phyloP scores from a whole-genome alignment of 1,139 yeast species.

The Magnusiomyces tetraspermus region DNA sequence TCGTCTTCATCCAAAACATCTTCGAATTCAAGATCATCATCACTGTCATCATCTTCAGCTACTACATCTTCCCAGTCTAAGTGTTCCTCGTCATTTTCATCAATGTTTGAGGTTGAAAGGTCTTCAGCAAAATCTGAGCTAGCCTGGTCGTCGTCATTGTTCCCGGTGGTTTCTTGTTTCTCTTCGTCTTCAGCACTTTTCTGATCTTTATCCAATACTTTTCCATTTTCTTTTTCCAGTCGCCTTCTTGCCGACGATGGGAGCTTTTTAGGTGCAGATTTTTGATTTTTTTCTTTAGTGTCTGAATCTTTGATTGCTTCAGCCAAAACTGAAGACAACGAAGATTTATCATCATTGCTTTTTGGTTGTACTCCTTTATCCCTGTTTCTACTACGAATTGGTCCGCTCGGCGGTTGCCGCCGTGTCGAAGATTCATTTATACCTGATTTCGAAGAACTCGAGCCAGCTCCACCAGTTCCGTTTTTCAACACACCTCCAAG shows the following conservation, averaged over 20 bases:
- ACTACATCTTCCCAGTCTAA: conserved; percentile 32
- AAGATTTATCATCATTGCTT: neutral
- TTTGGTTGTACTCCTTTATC: neutral
- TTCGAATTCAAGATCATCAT: conserved; percentile 15
- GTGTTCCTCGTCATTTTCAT: conserved; percentile 21
- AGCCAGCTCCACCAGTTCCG: neutral
- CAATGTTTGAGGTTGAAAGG: conserved; percentile 1
- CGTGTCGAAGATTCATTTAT: neutral
- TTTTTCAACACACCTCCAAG: neutral
- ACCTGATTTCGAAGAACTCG: neutral
- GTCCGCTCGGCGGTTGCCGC: neutral
- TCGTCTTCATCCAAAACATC: conserved; percentile 30
- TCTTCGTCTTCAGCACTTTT: neutral
- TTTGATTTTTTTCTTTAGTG: neutral
- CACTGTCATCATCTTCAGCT: conserved; percentile 18
- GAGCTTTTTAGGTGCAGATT: neutral
- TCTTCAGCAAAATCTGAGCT: conserved; percentile 7
- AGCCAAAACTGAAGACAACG: neutral
- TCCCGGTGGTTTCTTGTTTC: neutral
- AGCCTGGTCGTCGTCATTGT: neutral
- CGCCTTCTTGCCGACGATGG: conserved; percentile 1
- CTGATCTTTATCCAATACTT: too few relatives aligned
- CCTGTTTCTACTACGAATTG: neutral
- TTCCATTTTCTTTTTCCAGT: neutral
- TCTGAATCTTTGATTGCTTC: neutral